Conservation (phyloP, 1,284 basidiomycete genomes). For the Puccinia brachypodii region DNA sequence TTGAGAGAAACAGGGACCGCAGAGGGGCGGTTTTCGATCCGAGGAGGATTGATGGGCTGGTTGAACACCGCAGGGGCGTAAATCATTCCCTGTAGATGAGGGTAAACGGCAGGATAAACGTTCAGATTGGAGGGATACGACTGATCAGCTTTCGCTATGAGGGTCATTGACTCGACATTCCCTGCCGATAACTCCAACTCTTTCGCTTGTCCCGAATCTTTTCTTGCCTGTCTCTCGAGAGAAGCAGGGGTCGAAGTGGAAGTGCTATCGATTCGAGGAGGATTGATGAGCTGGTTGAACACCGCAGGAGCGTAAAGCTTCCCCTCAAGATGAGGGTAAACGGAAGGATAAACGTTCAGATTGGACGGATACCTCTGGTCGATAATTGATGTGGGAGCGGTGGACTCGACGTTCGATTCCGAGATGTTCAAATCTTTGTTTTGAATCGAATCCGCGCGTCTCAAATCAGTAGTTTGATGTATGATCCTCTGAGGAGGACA, state of each 20-base stretch:
- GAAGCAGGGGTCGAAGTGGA: no score
- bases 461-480: no score
- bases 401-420: not conserved
- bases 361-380: not conserved
- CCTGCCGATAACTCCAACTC: no score
- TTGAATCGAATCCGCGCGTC: not conserved
- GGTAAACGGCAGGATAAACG: constrained; percentile 31
- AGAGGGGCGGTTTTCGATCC: not conserved
- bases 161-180: not conserved
- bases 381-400: not conserved
- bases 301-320: not conserved
- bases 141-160: not conserved
- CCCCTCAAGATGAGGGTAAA: constrained; percentile 4
- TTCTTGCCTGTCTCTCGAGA: no score
- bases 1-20: not conserved
- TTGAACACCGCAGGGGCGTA: not conserved
- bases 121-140: constrained; percentile 13
- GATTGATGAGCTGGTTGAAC: no score
- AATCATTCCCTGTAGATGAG: not conserved
- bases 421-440: not conserved
- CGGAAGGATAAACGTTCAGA: constrained; percentile 28
- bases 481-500: no score
- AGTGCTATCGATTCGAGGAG: no score
- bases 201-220: not conserved
- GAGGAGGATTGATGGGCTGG: not conserved